Evolutionary conservation across 306 rosid genomes (phyloP), one percentile per base, ranked within the genome.

Genomic region (Glycine latifolia): DNA sequence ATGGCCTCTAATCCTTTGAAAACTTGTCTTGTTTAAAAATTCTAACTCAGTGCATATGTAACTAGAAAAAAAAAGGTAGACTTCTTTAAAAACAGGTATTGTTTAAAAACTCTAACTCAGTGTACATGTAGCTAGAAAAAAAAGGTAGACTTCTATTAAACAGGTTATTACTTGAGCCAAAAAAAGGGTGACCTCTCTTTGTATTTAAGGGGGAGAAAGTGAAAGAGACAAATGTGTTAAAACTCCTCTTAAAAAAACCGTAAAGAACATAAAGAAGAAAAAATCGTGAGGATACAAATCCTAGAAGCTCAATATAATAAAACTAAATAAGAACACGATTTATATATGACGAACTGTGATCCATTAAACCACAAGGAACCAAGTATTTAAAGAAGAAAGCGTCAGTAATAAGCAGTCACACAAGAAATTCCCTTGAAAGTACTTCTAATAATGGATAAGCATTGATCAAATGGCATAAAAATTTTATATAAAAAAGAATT

Each of bases 401-500:
- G n/a, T 37, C 70, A 6, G 41, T 7, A 77, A 63, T 54, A 63
- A 35, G 16, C 59, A 62, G 70, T 39, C 6, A 46, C 16, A 14
- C n/a, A 54, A 56, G 61, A 61, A 65, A 48, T 81, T 69, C 68
- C 47, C 54, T 35, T 11, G 16, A 63, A 31, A 61, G n/a, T n/a
- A 7, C 5, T 53, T n/a, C 0, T 11, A 20, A 37, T 5, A 53
- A 52, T 15, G 79, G 70, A 61, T 71, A 70, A 35, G 55, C 76
- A 54, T 74, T 70, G 44, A 77, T 63, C 43, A 68, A 13, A 31
- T 62, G 82, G 33, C 74, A 75, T 47, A 50, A 73, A 60, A 50
- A 61, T 46, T 20, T 20, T 20, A 75, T 56, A 73, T 46, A 46
- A 31, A 13, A 73, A 73, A 84, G 70, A 86, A 52, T 55, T 60